These are phyloP conservation scores for Collybia sordida DNA, from an alignment of 768 basidiomycete genomes.

Conservation along the genomic window DNA sequence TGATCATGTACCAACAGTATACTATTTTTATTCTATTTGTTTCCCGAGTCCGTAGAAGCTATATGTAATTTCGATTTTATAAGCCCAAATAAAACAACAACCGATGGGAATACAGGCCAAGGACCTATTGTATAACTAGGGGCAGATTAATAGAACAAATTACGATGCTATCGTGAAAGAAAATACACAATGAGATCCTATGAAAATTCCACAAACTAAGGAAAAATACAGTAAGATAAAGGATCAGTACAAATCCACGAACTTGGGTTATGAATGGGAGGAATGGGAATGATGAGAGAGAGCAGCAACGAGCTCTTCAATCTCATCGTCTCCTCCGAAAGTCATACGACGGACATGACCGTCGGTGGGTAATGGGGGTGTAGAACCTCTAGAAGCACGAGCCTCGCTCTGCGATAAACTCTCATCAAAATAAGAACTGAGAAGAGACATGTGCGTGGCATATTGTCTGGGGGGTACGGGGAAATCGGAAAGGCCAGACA, in stretches of 20 bases:
- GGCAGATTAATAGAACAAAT: no score
- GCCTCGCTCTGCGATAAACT: slow-evolving; percentile 15
- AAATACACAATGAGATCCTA: no score
- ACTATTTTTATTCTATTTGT: no score
- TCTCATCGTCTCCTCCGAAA: slow-evolving; percentile 25
- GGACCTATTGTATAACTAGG: no score
- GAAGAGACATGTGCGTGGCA: slow-evolving; percentile 36
- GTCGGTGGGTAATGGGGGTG: slow-evolving; percentile 7
- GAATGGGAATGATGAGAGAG: slow-evolving; percentile 20
- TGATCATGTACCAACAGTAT: background rate
- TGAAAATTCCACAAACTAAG: background rate
- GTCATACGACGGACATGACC: slow-evolving; percentile 17
- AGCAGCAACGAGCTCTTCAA: slow-evolving; percentile 23
- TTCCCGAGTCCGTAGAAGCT: no score
- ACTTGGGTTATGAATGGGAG: slow-evolving; percentile 4
- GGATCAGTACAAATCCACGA: background rate
- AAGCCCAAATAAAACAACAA: no score
- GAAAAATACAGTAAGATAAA: slow-evolving; percentile 4
- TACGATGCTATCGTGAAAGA: no score
- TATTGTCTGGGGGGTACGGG: slow-evolving; percentile 55
- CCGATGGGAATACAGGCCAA: no score
- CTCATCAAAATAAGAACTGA: slow-evolving; percentile 44
- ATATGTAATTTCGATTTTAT: no score
- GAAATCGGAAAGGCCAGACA: slow-evolving; percentile 75
- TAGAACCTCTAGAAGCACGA: slow-evolving; percentile 6